These are phyloP conservation scores for Strigomonas culicis DNA, from an alignment of 208 protist genomes.

Conservation along the genomic window DNA sequence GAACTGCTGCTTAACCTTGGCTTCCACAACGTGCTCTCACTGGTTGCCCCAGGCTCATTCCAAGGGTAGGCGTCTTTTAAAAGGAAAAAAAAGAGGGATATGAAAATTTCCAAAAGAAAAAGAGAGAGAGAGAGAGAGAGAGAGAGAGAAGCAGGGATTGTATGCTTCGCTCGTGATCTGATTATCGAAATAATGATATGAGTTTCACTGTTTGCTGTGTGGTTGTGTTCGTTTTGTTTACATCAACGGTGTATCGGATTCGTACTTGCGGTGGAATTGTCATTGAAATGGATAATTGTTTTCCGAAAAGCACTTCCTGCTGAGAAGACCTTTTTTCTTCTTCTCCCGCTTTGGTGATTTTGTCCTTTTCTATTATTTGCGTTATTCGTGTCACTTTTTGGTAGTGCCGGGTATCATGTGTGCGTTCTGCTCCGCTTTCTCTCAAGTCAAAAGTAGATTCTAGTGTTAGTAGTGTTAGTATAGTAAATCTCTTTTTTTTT, in stretches of 20 bases:
- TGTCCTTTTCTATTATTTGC: conserved; percentile 6
- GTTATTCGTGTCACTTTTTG: neutral
- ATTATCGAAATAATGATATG: too few species aligned
- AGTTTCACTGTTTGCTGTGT: neutral
- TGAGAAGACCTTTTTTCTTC: too few species aligned
- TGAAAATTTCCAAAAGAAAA: neutral
- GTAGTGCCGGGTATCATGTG: neutral
- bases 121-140: neutral
- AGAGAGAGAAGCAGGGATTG: neutral
- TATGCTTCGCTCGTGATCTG: too few species aligned
- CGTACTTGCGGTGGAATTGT: too few species aligned
- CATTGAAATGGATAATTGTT: too few species aligned
- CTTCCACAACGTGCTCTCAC: conserved; percentile 19
- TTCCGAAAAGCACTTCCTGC: too few species aligned
- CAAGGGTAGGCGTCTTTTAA: too few species aligned
- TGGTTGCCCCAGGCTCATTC: neutral
- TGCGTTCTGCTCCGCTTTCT: neutral
- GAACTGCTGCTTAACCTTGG: conserved; percentile 47
- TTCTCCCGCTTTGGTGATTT: too few species aligned
- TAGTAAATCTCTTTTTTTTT: neutral
- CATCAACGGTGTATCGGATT: too few species aligned
- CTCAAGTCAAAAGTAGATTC: neutral
- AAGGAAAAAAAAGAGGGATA: conserved; percentile 4
- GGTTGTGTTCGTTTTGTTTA: neutral
- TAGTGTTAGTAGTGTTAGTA: neutral